phyloP scores from a whole-genome alignment of 768 basidiomycete species.

The Lenzites betulinus region DNA sequence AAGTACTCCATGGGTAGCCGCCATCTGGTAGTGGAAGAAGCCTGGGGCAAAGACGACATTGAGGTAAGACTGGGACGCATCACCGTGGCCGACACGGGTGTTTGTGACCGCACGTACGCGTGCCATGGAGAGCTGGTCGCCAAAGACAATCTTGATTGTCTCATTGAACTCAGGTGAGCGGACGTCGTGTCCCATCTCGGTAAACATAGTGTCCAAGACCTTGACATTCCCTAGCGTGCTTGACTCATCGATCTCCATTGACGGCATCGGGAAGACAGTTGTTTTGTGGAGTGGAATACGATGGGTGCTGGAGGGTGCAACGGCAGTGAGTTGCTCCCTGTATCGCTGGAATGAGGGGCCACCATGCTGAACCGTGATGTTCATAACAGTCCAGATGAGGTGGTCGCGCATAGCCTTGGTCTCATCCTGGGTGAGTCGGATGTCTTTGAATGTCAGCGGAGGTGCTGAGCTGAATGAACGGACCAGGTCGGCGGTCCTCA shows the following conservation, averaged over 20 bases:
- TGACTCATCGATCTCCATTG: constrained; percentile 41
- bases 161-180: background rate
- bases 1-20: constrained; percentile 34
- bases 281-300: constrained; percentile 35
- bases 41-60: constrained; percentile 35
- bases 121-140: constrained; percentile 42
- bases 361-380: constrained; percentile 35
- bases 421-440: constrained; percentile 31
- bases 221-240: constrained; percentile 38
- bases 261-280: constrained; percentile 30
- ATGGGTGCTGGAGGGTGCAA: background rate
- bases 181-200: constrained; percentile 28
- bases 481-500: constrained; percentile 28
- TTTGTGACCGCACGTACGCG: constrained; percentile 34
- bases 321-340: background rate
- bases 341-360: constrained; percentile 18
- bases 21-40: constrained; percentile 42
- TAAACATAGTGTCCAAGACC: constrained; percentile 30
- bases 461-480: constrained; percentile 28
- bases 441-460: constrained; percentile 29
- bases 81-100: constrained; percentile 36
- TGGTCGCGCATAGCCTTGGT: constrained; percentile 9
- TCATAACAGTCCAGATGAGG: constrained; percentile 33
- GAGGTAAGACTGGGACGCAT: constrained; percentile 26
- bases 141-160: constrained; percentile 23